These are phyloP conservation scores for Blastosporella zonata DNA, from an alignment of 1,284 basidiomycete species.

Conservation along the genomic window DNA sequence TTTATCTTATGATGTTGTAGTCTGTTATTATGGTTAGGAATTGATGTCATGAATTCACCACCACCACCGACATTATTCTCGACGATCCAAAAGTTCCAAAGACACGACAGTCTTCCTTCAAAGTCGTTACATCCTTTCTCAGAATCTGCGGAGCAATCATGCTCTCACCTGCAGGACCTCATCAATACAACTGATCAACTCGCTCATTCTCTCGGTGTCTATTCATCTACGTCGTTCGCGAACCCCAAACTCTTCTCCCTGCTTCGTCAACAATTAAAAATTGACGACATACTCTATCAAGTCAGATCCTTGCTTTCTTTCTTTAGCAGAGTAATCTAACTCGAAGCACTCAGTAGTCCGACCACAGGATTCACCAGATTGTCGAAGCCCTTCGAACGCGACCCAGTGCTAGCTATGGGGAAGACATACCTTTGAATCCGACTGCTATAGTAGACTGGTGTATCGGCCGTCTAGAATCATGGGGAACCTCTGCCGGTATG, in stretches of 20 bases:
- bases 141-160: slow-evolving; percentile 38
- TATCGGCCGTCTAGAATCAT: slow-evolving; percentile 52
- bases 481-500: slow-evolving; percentile 65
- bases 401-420: slow-evolving; percentile 48
- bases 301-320: slow-evolving; percentile 34
- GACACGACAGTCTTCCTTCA: slow-evolving; percentile 32
- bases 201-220: slow-evolving; percentile 50
- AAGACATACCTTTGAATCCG: slow-evolving; percentile 56
- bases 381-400: slow-evolving; percentile 43
- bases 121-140: slow-evolving; percentile 50
- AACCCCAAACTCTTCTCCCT: slow-evolving; percentile 66
- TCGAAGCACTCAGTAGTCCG: slow-evolving; percentile 38
- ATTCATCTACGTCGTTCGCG: slow-evolving; percentile 45
- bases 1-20: slow-evolving; percentile 10
- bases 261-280: slow-evolving; percentile 58
- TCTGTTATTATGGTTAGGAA: slow-evolving; percentile 3
- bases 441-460: slow-evolving; percentile 49
- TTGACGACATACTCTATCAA: slow-evolving; percentile 46
- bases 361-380: slow-evolving; percentile 47
- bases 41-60: slow-evolving; percentile 15
- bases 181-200: slow-evolving; percentile 51
- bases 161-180: slow-evolving; percentile 45
- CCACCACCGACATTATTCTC: slow-evolving; percentile 33
- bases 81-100: slow-evolving; percentile 39
- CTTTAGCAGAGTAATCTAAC: slow-evolving; percentile 18